Conservation (phyloP, 768 basidiomycete species). For the Mrakia blollopis region DNA sequence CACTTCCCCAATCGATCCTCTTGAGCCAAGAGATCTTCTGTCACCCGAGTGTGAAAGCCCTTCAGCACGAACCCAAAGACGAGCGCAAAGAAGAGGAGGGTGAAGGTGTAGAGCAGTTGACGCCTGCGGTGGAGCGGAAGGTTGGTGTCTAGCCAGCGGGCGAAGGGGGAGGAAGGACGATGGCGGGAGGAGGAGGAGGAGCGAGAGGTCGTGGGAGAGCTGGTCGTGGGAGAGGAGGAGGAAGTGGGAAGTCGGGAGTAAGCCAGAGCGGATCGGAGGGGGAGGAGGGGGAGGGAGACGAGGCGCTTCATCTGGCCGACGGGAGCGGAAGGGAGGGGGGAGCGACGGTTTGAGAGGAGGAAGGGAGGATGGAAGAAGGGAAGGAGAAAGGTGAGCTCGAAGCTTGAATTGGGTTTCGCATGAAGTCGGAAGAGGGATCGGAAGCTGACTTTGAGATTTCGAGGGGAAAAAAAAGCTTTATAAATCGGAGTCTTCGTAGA, state of each 20-base stretch:
- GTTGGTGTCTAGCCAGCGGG: not conserved
- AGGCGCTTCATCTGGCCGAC: not conserved
- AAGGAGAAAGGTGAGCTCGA: too few species aligned
- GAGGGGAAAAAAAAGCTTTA: too few species aligned
- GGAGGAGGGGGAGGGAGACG: not conserved
- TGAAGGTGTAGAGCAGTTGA: not conserved
- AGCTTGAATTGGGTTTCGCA: too few species aligned
- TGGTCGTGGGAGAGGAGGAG: not conserved
- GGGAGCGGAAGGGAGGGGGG: too few species aligned
- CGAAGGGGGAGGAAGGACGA: not conserved
- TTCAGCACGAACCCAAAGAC: too few species aligned
- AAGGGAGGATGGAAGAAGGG: not conserved
- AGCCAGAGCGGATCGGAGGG: not conserved
- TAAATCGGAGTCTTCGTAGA: too few species aligned
- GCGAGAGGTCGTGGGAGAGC: not conserved
- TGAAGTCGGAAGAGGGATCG: too few species aligned
- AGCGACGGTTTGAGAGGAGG: not conserved
- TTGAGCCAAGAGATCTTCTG: not conserved
- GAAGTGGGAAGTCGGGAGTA: not conserved
- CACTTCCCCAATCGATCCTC: not conserved
- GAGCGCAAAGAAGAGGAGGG: not conserved
- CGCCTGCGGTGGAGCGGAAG: not conserved
- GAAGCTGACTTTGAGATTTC: too few species aligned
- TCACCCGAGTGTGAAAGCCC: not conserved
- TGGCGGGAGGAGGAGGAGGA: not conserved